These are phyloP conservation scores for Monilinia aucupariae DNA, from an alignment of 2,329 filamentous ascomycete genomes.

Conservation along the genomic window DNA sequence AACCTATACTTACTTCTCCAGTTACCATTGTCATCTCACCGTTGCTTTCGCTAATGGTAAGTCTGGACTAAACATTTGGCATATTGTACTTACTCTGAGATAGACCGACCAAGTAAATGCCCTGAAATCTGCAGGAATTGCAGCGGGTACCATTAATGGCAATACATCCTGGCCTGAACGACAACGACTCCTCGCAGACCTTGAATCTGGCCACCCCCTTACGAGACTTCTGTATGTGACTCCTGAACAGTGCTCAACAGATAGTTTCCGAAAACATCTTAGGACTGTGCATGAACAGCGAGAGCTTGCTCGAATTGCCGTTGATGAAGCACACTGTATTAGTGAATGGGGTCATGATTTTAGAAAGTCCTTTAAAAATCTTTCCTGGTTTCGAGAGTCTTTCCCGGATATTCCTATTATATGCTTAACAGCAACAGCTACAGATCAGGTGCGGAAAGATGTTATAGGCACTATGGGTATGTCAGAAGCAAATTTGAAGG, in stretches of 20 bases:
- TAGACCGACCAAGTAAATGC: slow-evolving; percentile 89
- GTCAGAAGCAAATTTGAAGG: slow-evolving; percentile 56
- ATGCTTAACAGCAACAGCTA: slow-evolving; percentile 88
- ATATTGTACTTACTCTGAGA: slow-evolving; percentile 11
- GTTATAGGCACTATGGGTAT: slow-evolving; percentile 72
- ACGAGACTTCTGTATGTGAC: slow-evolving; percentile 88
- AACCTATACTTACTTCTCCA: slow-evolving; percentile 36
- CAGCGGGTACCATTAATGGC: slow-evolving; percentile 82
- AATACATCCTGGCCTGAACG: slow-evolving; percentile 64
- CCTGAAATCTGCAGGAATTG: slow-evolving; percentile 66
- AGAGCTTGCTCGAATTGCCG: slow-evolving; percentile 80
- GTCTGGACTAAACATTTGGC: neutral
- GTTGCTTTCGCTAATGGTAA: slow-evolving; percentile 80
- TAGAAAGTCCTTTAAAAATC: slow-evolving; percentile 80
- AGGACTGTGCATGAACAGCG: slow-evolving; percentile 69
- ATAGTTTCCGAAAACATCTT: slow-evolving; percentile 71
- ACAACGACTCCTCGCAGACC: slow-evolving; percentile 67
- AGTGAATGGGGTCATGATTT: slow-evolving; percentile 99
- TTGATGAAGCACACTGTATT: slow-evolving; percentile 95
- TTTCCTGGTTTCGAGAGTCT: slow-evolving; percentile 77
- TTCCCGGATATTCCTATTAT: slow-evolving; percentile 86
- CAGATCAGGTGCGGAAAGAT: slow-evolving; percentile 72
- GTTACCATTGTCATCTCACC: slow-evolving; percentile 90
- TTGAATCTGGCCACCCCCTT: slow-evolving; percentile 79
- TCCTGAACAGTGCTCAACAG: slow-evolving; percentile 76